A percentile compares a stretch with the other conserved stretches of the same genome.
Conservation (phyloP, 2,329 filamentous ascomycete genomes). For the Balansia obtecta region DNA sequence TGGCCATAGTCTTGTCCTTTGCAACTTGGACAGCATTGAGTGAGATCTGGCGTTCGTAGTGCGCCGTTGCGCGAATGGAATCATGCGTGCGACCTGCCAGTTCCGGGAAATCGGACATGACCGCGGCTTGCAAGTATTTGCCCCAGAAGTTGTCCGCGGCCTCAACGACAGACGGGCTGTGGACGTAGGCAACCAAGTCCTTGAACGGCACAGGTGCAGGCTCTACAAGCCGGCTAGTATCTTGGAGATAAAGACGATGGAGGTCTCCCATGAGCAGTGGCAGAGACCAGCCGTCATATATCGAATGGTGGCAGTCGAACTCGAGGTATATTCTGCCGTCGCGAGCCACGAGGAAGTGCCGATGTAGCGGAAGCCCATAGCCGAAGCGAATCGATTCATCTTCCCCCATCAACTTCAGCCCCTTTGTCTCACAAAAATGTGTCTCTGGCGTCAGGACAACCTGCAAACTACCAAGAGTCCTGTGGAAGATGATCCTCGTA, state of each 20-base stretch:
- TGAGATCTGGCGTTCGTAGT: neutral
- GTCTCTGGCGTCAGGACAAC: neutral
- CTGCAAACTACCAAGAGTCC: neutral
- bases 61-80: neutral
- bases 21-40: neutral
- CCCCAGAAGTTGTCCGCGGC: neutral
- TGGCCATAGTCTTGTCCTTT: slow-evolving; percentile 22
- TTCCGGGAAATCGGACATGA: neutral
- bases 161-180: neutral
- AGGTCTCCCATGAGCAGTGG: slow-evolving; percentile 15
- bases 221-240: slow-evolving; percentile 8
- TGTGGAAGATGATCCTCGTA: neutral
- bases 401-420: neutral
- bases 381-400: neutral
- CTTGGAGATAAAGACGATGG: slow-evolving; percentile 8
- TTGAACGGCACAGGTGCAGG: neutral
- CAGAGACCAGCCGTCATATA: slow-evolving; percentile 25
- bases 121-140: neutral
- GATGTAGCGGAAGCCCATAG: slow-evolving; percentile 1
- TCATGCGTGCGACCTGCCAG: neutral
- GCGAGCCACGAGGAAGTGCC: neutral
- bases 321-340: slow-evolving; percentile 7
- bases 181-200: slow-evolving; percentile 13
- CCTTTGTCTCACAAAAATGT: neutral
- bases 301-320: slow-evolving; percentile 22